Evolutionary conservation across 306 rosid species (phyloP).

Genomic region (Prunus mira): DNA sequence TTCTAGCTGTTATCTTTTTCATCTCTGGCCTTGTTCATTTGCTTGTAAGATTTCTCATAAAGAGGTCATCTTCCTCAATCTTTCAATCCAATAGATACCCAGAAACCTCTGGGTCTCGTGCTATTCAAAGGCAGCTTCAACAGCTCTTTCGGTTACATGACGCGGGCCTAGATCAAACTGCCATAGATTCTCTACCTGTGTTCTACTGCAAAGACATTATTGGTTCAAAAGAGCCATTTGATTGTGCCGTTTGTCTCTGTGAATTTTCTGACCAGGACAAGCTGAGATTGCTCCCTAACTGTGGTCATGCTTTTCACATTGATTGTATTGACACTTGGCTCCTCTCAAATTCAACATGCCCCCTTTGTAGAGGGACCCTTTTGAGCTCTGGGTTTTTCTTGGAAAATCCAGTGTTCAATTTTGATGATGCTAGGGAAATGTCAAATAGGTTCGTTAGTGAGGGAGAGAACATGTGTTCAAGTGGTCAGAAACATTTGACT

Average conservation of each 20-base stretch:
- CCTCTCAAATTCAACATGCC: constrained; percentile 80
- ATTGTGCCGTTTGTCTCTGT: constrained; percentile 79
- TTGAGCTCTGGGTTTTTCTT: constrained; percentile 16
- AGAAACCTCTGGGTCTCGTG: constrained; percentile 41
- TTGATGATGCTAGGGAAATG: constrained; percentile 31
- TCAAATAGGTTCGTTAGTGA: constrained; percentile 22
- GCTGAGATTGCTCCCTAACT: constrained; percentile 69
- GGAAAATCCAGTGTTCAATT: constrained; percentile 35
- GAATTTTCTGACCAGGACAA: constrained; percentile 62
- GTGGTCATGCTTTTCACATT: constrained; percentile 85
- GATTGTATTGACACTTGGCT: constrained; percentile 90
- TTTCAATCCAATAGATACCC: constrained; percentile 50
- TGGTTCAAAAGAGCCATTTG: constrained; percentile 70
- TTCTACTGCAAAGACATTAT: constrained; percentile 60
- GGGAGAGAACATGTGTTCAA: constrained; percentile 34
- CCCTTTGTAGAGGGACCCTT: constrained; percentile 72
- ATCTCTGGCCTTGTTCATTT: constrained; percentile 58
- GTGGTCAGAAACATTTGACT: constrained; percentile 14
- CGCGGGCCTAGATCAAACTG: constrained; percentile 69
- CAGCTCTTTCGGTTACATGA: constrained; percentile 79
- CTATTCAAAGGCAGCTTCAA: constrained; percentile 81
- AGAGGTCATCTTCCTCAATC: constrained; percentile 44
- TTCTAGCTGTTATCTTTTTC: constrained; percentile 69
- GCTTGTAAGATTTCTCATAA: constrained; percentile 54
- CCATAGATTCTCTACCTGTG: constrained; percentile 66